phyloP scores from a whole-genome alignment of 768 basidiomycete species.

The Auricularia heimuer region DNA sequence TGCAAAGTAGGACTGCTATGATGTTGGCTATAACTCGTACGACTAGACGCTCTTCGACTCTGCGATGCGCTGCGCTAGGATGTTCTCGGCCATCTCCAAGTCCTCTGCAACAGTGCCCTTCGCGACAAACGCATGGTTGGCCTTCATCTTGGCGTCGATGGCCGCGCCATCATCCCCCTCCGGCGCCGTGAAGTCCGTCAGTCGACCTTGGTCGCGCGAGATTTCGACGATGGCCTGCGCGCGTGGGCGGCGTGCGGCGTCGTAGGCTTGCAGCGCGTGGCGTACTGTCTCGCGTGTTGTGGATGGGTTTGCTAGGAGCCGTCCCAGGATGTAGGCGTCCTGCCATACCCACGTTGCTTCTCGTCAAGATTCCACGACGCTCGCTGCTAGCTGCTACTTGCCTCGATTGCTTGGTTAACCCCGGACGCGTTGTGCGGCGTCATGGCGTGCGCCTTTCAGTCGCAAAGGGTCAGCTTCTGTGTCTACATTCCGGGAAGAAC shows the following conservation, averaged over 20 bases:
- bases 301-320: conserved; percentile 17
- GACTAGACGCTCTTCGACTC: too few species aligned
- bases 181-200: conserved; percentile 1
- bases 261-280: conserved; percentile 23
- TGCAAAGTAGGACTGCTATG: too few species aligned
- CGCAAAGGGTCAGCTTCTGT: not conserved
- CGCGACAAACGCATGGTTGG: too few species aligned
- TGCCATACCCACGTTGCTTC: not conserved
- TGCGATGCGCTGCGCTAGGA: too few species aligned
- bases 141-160: too few species aligned
- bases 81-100: too few species aligned
- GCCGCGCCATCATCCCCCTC: too few species aligned
- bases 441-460: conserved; percentile 34
- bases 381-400: conserved; percentile 12
- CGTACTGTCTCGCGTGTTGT: conserved; percentile 17
- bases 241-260: conserved; percentile 23
- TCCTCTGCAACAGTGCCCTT: too few species aligned
- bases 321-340: conserved; percentile 25
- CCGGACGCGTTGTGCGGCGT: conserved; percentile 38
- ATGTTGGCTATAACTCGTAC: too few species aligned
- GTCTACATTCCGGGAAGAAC: not conserved
- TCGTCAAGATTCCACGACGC: too few species aligned
- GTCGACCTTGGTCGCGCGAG: conserved; percentile 14
- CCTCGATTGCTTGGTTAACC: conserved; percentile 43
- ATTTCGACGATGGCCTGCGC: conserved; percentile 15